These are phyloP conservation scores for Globisporangium solare DNA, from an alignment of 352 stramenopile species.

Conservation along the genomic window DNA sequence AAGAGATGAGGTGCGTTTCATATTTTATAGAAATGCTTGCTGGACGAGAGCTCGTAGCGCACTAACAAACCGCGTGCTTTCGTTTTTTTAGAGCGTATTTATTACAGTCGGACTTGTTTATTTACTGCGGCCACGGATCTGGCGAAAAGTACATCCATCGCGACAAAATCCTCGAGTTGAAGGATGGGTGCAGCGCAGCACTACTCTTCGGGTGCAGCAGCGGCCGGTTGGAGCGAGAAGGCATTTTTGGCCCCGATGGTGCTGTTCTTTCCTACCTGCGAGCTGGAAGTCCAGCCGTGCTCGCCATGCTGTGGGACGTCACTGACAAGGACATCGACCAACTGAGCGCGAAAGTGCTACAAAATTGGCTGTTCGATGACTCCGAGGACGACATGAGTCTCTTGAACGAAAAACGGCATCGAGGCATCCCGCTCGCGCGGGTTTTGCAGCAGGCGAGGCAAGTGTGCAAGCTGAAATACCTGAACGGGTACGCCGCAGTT, in stretches of 20 bases:
- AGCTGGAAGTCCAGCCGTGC: slow-evolving; percentile 90
- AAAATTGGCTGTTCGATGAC: slow-evolving; percentile 64
- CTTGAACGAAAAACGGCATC: slow-evolving; percentile 15
- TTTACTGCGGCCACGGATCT: slow-evolving; percentile 98
- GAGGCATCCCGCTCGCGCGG: slow-evolving; percentile 38
- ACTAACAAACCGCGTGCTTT: not conserved
- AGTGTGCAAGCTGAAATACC: slow-evolving; percentile 91
- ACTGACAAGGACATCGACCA: slow-evolving; percentile 98
- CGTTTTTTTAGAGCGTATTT: slow-evolving; percentile 35
- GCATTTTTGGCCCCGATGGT: slow-evolving; percentile 92
- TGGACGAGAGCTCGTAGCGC: not conserved
- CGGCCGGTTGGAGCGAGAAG: slow-evolving; percentile 80
- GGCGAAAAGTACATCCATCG: slow-evolving; percentile 91
- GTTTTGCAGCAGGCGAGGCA: slow-evolving; percentile 68
- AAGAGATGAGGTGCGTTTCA: slow-evolving; percentile 42
- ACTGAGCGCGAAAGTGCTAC: slow-evolving; percentile 61
- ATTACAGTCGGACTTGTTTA: slow-evolving; percentile 82
- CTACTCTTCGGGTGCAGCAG: slow-evolving; percentile 98
- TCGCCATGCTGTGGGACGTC: slow-evolving; percentile 99
- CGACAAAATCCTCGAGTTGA: slow-evolving; percentile 59
- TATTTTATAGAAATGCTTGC: not conserved
- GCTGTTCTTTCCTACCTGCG: slow-evolving; percentile 93
- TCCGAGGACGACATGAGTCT: slow-evolving; percentile 1
- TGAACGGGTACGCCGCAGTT: slow-evolving; percentile 95
- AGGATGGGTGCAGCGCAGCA: slow-evolving; percentile 61